phyloP scores from a whole-genome alignment of 2,329 filamentous ascomycete genomes.

The Aspergillus neoniger region DNA sequence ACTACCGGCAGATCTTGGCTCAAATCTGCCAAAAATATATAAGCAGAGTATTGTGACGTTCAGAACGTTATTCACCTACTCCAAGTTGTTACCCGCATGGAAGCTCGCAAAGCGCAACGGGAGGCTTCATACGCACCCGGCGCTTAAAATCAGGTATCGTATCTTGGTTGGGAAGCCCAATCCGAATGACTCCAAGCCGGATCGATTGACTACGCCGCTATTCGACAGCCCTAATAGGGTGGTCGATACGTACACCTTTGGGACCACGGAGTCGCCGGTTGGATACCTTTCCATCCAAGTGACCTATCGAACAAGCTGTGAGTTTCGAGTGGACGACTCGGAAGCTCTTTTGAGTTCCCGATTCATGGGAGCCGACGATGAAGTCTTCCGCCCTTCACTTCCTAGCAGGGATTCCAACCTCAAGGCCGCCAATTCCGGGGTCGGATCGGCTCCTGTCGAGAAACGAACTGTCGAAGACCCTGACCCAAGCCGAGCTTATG shows the following conservation, averaged over 20 bases:
- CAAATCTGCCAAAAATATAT: slow-evolving; percentile 81
- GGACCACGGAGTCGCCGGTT: slow-evolving; percentile 80
- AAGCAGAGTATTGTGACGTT: slow-evolving; percentile 97
- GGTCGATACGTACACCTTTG: slow-evolving; percentile 76
- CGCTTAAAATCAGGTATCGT: slow-evolving; percentile 76
- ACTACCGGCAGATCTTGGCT: slow-evolving; percentile 58
- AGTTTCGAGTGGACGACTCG: slow-evolving; percentile 86
- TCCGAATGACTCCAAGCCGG: slow-evolving; percentile 56
- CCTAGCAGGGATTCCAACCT: slow-evolving; percentile 52
- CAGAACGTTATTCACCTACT: slow-evolving; percentile 79
- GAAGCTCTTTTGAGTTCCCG: slow-evolving; percentile 88
- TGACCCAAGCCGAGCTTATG: slow-evolving; percentile 78
- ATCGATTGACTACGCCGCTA: slow-evolving; percentile 71
- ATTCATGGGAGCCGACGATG: slow-evolving; percentile 88
- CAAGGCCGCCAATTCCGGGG: slow-evolving; percentile 50
- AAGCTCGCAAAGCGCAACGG: slow-evolving; percentile 75
- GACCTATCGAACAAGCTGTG: slow-evolving; percentile 83
- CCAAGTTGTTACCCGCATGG: slow-evolving; percentile 81
- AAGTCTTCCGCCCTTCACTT: slow-evolving; percentile 79
- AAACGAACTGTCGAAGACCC: slow-evolving; percentile 52
- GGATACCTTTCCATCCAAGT: slow-evolving; percentile 81
- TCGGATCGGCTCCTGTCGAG: slow-evolving; percentile 73
- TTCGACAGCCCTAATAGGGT: slow-evolving; percentile 64
- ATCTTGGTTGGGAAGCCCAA: slow-evolving; percentile 63
- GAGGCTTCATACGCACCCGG: slow-evolving; percentile 65